phyloP scores from a whole-genome alignment of 2,329 filamentous ascomycete species.

The Fusarium subtropicale region DNA sequence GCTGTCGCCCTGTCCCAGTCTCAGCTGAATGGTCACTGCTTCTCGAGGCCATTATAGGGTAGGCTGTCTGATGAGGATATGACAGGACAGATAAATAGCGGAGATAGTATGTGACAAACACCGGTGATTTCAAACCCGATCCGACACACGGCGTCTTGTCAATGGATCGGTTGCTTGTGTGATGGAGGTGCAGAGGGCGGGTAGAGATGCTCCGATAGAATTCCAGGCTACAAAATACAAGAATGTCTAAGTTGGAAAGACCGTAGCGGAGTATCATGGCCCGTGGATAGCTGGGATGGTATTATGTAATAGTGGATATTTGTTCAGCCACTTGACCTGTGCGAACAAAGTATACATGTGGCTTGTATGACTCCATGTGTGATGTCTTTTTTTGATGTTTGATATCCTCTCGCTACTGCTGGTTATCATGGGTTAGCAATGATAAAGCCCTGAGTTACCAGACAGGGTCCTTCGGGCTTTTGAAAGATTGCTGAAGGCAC shows the following conservation, averaged over 20 bases:
- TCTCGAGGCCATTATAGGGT: constrained; percentile 1
- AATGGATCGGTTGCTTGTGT: neutral
- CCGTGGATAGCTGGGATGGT: neutral
- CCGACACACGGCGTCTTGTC: neutral
- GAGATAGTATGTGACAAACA: neutral
- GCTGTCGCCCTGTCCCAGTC: neutral
- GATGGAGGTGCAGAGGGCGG: neutral
- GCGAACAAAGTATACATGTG: too few species aligned
- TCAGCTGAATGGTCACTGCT: neutral
- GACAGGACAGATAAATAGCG: neutral
- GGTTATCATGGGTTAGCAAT: neutral
- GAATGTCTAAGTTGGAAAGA: neutral
- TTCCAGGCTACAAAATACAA: neutral
- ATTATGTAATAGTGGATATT: neutral
- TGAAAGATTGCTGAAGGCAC: too few species aligned
- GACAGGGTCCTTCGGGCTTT: neutral
- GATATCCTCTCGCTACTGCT: too few species aligned
- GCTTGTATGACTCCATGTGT: too few species aligned
- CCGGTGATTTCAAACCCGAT: neutral
- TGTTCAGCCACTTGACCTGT: too few species aligned
- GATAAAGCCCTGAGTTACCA: fast-evolving
- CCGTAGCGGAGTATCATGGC: neutral
- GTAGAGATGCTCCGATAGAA: neutral
- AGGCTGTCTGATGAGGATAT: neutral
- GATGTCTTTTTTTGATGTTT: too few species aligned